A percentile compares a stretch with the other conserved stretches of the same genome.
These are phyloP conservation scores for Solanum hybrid DNA, from an alignment of 305 asterid species.

Conservation along the genomic window DNA sequence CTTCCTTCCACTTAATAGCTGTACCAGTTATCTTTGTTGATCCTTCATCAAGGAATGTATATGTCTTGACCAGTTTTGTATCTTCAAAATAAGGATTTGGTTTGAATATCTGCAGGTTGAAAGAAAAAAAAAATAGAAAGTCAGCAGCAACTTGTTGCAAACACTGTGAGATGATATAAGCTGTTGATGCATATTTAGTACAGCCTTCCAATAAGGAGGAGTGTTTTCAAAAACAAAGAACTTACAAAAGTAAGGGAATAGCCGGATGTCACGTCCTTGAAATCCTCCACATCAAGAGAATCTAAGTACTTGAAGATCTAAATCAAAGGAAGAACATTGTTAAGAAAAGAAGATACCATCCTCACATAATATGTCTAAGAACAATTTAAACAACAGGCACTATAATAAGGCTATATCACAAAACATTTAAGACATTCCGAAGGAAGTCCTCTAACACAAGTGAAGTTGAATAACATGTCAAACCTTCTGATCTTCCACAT, in stretches of 20 bases:
- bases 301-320: conserved; percentile 47
- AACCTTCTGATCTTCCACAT: conserved; percentile 46
- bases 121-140: background rate
- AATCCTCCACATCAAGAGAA: conserved; percentile 49
- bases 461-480: background rate
- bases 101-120: conserved; percentile 42
- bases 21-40: conserved; percentile 36
- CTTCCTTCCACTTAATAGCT: conserved; percentile 48
- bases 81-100: conserved; percentile 50
- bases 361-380: background rate
- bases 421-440: background rate
- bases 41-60: conserved; percentile 39
- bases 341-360: background rate
- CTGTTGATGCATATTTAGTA: background rate
- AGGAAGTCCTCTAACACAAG: conserved; percentile 1
- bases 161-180: background rate
- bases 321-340: conserved; percentile 1
- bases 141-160: conserved; percentile 2
- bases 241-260: conserved; percentile 52
- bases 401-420: background rate
- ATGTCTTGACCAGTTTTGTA: conserved; percentile 36
- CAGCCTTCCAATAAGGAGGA: background rate
- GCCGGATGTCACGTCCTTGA: conserved; percentile 38
- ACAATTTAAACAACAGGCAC: background rate
- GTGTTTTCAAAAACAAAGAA: background rate